phyloP scores from a whole-genome alignment of 116 monocot species.

The Thalassia testudinum region DNA sequence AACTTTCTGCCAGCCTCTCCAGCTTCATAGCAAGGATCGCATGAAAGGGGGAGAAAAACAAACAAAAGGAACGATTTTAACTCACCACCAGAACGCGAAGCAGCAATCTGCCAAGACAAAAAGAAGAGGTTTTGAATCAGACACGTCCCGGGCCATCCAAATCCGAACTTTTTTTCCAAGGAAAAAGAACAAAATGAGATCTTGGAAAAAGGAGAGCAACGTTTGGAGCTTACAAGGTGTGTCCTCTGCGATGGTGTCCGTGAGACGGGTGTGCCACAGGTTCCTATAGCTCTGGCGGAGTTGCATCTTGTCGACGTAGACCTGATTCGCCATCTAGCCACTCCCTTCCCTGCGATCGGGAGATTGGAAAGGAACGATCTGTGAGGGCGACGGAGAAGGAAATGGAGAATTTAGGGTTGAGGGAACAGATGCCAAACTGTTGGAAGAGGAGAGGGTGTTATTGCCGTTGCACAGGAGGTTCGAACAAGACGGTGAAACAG shows the following conservation, averaged over 20 bases:
- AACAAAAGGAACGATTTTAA: too few relatives aligned
- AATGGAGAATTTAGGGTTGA: too few relatives aligned
- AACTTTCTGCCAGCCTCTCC: too few relatives aligned
- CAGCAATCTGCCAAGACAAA: slow-evolving; percentile 45
- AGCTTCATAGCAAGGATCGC: too few relatives aligned
- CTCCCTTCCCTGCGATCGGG: background rate
- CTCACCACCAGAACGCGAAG: slow-evolving; percentile 16
- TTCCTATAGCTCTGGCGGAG: slow-evolving; percentile 67
- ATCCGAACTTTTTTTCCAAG: too few relatives aligned
- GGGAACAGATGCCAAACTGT: too few relatives aligned
- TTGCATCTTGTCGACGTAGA: slow-evolving; percentile 61
- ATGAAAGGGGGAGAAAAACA: too few relatives aligned
- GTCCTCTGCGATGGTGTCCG: slow-evolving; percentile 40
- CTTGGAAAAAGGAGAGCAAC: background rate
- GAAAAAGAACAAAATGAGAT: background rate
- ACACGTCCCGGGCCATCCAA: background rate
- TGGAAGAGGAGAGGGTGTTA: too few relatives aligned
- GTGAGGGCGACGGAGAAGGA: too few relatives aligned
- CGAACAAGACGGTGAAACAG: too few relatives aligned
- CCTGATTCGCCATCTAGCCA: slow-evolving; percentile 35
- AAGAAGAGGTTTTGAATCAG: background rate
- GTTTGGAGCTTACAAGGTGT: slow-evolving; percentile 27
- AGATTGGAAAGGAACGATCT: too few relatives aligned
- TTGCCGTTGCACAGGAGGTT: too few relatives aligned
- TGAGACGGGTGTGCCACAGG: slow-evolving; percentile 59